Conservation (phyloP, 2,329 filamentous ascomycete species). For the Ophiostoma sp. region DNA sequence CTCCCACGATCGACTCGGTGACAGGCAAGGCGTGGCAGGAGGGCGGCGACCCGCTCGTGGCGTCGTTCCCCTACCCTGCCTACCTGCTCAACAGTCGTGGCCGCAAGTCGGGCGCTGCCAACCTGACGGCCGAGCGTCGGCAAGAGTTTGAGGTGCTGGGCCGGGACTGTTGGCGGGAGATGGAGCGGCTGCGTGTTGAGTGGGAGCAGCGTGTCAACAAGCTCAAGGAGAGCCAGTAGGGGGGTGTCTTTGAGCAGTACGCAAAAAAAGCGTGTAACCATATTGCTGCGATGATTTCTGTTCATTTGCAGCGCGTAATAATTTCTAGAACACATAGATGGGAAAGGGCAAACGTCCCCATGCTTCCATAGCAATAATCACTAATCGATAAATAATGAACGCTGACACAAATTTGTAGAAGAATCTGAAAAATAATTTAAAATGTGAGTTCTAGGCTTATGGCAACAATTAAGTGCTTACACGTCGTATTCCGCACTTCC, state of each 20-base stretch:
- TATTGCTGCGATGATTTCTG: not conserved
- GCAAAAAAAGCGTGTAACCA: not conserved
- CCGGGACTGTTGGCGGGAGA: slow-evolving; percentile 63
- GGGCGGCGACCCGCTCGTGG: slow-evolving; percentile 45
- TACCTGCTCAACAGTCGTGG: slow-evolving; percentile 53
- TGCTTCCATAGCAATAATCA: not conserved
- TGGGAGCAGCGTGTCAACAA: slow-evolving; percentile 55
- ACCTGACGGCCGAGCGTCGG: slow-evolving; percentile 61
- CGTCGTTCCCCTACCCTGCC: not conserved
- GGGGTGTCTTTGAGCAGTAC: not conserved
- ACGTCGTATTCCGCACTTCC: not conserved
- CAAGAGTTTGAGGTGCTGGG: slow-evolving; percentile 64
- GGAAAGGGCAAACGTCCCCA: not conserved
- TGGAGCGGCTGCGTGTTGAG: slow-evolving; percentile 67
- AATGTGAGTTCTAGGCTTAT: too few relatives aligned
- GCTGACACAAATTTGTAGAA: not conserved
- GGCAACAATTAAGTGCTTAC: not conserved
- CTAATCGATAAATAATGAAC: not conserved
- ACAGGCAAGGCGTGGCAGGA: slow-evolving; percentile 35
- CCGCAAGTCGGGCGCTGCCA: slow-evolving; percentile 58
- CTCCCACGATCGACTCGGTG: slow-evolving; percentile 29
- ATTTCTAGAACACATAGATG: not conserved
- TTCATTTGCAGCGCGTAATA: not conserved
- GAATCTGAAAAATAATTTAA: too few relatives aligned
- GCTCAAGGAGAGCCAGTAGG: slow-evolving; percentile 1